Evolutionary conservation across 495 filamentous ascomycete species (phyloP).

Genomic region (Acidomyces sp.): DNA sequence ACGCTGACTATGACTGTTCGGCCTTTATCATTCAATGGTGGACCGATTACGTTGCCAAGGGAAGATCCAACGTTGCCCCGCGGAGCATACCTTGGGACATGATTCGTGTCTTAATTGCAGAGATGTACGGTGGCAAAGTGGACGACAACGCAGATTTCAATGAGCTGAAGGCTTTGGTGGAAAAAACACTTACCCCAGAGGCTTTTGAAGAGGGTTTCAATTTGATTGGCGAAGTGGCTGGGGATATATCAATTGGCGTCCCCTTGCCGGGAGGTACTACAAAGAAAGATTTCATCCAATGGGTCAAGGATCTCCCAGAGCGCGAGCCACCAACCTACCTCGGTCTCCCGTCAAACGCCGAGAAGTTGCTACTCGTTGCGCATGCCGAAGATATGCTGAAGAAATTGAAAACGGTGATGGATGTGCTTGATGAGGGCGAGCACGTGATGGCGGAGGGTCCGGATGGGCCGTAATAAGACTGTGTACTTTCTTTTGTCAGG

Average conservation of each 20-base stretch:
- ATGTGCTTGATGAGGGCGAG: constrained; percentile 86
- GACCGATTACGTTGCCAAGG: constrained; percentile 68
- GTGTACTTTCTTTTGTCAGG: constrained; percentile 3
- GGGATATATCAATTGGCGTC: constrained; percentile 47
- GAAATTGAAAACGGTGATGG: constrained; percentile 70
- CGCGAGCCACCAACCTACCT: constrained; percentile 93
- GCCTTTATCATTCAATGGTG: constrained; percentile 92
- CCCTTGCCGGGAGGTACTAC: constrained; percentile 65
- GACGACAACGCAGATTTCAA: constrained; percentile 81
- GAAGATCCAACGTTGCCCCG: constrained; percentile 82
- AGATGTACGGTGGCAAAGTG: constrained; percentile 96
- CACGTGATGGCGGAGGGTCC: constrained; percentile 62
- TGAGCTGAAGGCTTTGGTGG: constrained; percentile 57
- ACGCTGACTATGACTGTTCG: constrained; percentile 97
- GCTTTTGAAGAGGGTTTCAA: constrained; percentile 88
- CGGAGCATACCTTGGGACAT: constrained; percentile 94
- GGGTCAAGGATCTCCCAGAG: constrained; percentile 87
- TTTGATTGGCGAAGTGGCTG: constrained; percentile 51
- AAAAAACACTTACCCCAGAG: constrained; percentile 61
- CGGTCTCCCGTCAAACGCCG: constrained; percentile 89
- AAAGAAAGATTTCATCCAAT: constrained; percentile 74
- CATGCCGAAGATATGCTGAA: constrained; percentile 75
- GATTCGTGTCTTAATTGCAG: constrained; percentile 78
- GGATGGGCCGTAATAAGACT: constrained; percentile 3
- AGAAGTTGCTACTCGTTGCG: constrained; percentile 86